Evolutionary conservation across 306 rosid species (phyloP).

Genomic region (Begonia masoniana): DNA sequence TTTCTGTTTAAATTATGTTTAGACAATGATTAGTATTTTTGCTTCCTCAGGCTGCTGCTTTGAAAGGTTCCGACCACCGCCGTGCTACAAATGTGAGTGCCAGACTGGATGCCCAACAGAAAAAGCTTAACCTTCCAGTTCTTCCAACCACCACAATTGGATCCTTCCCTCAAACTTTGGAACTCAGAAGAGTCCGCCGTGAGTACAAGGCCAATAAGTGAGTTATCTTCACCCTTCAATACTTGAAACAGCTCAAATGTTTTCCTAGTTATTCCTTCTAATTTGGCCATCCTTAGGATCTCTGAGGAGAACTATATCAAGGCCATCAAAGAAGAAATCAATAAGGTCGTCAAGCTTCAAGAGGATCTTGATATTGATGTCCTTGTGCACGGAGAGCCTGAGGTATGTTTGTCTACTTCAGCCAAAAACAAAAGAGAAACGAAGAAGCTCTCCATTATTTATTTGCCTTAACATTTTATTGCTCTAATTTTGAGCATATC

Average conservation of each 20-base stretch:
- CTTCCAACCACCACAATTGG: constrained; percentile 96
- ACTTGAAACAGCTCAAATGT: not conserved
- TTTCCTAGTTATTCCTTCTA: constrained; percentile 1
- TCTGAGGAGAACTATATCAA: constrained; percentile 69
- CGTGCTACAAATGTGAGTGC: constrained; percentile 74
- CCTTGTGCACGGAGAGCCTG: constrained; percentile 89
- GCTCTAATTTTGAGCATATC: constrained; percentile 15
- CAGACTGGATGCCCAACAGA: constrained; percentile 85
- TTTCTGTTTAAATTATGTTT: constrained; percentile 1
- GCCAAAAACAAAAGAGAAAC: not conserved
- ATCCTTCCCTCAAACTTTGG: constrained; percentile 87
- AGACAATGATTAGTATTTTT: constrained; percentile 2
- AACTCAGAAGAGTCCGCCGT: constrained; percentile 83
- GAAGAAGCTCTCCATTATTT: not conserved
- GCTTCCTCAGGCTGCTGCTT: constrained; percentile 64
- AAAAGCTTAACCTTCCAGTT: constrained; percentile 88
- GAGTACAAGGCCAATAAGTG: constrained; percentile 88
- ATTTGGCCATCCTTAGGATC: constrained; percentile 31
- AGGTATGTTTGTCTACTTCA: constrained; percentile 38
- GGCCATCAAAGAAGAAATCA: constrained; percentile 66
- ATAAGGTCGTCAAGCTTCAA: constrained; percentile 65
- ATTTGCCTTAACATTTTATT: not conserved
- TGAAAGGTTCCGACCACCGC: constrained; percentile 86
- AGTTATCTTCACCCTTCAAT: constrained; percentile 13
- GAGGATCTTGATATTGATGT: constrained; percentile 94